Percentiles rank a stretch among this genome's conserved stretches.
These are phyloP conservation scores for Claviceps cyperi DNA, from an alignment of 2,329 filamentous ascomycete genomes.

Conservation along the genomic window DNA sequence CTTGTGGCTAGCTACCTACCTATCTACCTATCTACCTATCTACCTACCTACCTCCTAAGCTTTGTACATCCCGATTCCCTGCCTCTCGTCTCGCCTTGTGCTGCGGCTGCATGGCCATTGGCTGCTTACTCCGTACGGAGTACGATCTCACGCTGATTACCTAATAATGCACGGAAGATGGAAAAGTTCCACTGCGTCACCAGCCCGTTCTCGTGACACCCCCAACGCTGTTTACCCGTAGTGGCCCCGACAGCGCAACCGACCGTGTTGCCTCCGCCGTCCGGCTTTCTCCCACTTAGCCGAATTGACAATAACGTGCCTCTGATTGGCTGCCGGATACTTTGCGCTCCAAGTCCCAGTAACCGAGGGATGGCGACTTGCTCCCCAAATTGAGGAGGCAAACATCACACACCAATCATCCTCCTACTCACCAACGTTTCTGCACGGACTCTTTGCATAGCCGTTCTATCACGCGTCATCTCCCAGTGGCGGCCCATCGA, in stretches of 20 bases:
- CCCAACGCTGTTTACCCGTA: neutral
- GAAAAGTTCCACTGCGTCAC: neutral
- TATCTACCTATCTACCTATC: too few relatives aligned
- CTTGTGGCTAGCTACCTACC: too few relatives aligned
- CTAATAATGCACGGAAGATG: neutral
- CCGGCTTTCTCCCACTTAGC: constrained; percentile 16
- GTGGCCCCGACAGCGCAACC: constrained; percentile 1
- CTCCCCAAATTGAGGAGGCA: constrained; percentile 2
- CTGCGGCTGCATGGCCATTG: too few relatives aligned
- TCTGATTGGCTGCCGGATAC: constrained; percentile 8
- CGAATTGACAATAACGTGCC: constrained; percentile 16
- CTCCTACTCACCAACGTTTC: neutral
- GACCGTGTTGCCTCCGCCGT: too few relatives aligned
- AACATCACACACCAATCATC: constrained; percentile 1
- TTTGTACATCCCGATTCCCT: too few relatives aligned
- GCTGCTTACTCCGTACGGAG: too few relatives aligned
- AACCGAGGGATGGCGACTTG: constrained; percentile 8
- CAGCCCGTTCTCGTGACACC: neutral
- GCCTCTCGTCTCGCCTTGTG: too few relatives aligned
- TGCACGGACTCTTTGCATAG: neutral
- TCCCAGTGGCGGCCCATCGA: neutral
- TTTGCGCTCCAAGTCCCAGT: constrained; percentile 5
- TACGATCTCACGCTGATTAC: neutral
- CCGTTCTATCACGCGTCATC: constrained; percentile 1
- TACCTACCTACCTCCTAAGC: neutral